Evolutionary conservation across 1,284 basidiomycete species (phyloP).

Genomic region (Singerocomus inundabilis): DNA sequence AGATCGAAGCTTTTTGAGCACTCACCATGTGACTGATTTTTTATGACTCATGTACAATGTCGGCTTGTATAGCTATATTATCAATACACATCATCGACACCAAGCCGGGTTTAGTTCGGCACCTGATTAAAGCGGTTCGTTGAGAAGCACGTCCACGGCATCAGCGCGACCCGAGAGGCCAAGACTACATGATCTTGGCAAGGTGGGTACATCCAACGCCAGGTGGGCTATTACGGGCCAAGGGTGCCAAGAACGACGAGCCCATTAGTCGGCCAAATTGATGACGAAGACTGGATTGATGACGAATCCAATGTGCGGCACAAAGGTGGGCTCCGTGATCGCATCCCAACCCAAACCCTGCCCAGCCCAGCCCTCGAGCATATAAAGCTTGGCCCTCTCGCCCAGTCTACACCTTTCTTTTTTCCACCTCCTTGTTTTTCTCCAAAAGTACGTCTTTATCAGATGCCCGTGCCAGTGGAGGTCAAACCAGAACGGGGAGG

Average conservation of each 20-base stretch:
- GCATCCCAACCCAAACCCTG: conserved; percentile 9
- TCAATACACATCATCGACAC: too few species aligned
- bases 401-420: too few species aligned
- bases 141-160: too few species aligned
- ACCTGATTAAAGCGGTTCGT: too few species aligned
- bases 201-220: too few species aligned
- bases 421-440: too few species aligned
- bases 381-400: conserved; percentile 1
- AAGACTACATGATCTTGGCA: too few species aligned
- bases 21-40: not conserved
- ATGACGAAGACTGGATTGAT: not conserved
- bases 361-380: not conserved
- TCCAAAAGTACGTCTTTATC: not conserved
- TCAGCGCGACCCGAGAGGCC: too few species aligned
- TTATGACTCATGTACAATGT: too few species aligned
- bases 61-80: too few species aligned
- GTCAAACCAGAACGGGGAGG: conserved; percentile 9
- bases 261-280: not conserved
- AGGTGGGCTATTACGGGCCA: too few species aligned
- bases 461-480: conserved; percentile 23
- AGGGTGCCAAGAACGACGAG: not conserved
- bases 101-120: too few species aligned
- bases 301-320: conserved; percentile 15
- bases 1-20: conserved; percentile 12
- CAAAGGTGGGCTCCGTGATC: conserved; percentile 16